These are phyloP conservation scores for Leccinum sublutescens DNA, from an alignment of 768 basidiomycete species.

Conservation along the genomic window DNA sequence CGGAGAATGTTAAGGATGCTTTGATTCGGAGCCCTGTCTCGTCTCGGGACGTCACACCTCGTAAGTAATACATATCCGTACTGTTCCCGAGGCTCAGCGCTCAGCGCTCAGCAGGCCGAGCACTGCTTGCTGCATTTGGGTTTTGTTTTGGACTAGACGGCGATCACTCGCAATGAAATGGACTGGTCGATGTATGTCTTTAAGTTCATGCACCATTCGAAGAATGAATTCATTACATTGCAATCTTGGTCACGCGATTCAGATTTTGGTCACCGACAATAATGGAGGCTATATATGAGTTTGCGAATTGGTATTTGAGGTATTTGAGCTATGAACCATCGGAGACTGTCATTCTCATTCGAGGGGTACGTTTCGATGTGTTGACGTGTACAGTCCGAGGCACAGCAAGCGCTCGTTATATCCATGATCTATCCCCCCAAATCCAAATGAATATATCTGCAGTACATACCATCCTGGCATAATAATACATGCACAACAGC, in stretches of 20 bases:
- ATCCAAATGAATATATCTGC: background rate
- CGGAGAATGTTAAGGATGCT: background rate
- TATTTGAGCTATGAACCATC: background rate
- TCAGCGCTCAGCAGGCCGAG: background rate
- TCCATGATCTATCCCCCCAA: background rate
- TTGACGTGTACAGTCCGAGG: background rate
- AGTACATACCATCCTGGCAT: background rate
- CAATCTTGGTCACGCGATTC: constrained; percentile 7
- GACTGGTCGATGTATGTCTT: background rate
- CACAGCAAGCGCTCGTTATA: background rate
- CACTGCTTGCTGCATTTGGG: background rate
- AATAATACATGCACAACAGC: constrained; percentile 1
- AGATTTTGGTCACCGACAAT: constrained; percentile 7
- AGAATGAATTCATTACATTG: background rate
- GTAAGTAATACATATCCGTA: no score
- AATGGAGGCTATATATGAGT: background rate
- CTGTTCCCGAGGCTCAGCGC: background rate
- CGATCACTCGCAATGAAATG: background rate
- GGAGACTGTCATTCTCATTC: background rate
- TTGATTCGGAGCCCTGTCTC: background rate
- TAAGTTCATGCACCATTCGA: background rate
- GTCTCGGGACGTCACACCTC: background rate
- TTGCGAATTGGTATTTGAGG: background rate
- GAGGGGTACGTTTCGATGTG: background rate
- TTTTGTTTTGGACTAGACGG: background rate